phyloP scores from a whole-genome alignment of 768 basidiomycete genomes.

The Mycena epipterygia region DNA sequence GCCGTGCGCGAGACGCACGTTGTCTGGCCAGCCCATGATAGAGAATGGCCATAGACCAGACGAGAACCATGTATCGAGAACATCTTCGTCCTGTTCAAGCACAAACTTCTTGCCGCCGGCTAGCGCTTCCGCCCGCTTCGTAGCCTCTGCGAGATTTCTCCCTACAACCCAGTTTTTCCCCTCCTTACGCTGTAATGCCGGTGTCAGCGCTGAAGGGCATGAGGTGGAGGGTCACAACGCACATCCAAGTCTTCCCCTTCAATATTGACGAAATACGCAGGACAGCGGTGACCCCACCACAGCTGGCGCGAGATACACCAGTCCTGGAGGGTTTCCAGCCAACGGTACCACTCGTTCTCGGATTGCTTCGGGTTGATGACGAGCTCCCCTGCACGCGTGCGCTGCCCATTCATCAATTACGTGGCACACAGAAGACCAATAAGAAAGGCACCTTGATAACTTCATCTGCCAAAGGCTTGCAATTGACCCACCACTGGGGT shows the following conservation, averaged over 20 bases:
- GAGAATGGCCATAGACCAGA: slow-evolving; percentile 98
- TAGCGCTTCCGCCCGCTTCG: slow-evolving; percentile 76
- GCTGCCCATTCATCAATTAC: slow-evolving; percentile 59
- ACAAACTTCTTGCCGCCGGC: slow-evolving; percentile 78
- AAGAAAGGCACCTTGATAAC: slow-evolving; percentile 77
- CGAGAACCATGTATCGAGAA: slow-evolving; percentile 99
- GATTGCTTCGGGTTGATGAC: slow-evolving; percentile 86
- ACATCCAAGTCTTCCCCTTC: slow-evolving; percentile 83
- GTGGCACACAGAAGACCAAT: not conserved
- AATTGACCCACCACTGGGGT: slow-evolving; percentile 99
- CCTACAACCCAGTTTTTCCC: slow-evolving; percentile 95
- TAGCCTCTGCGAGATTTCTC: slow-evolving; percentile 81
- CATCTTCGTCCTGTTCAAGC: slow-evolving; percentile 95
- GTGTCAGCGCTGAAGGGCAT: not conserved
- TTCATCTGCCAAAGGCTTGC: slow-evolving; percentile 91
- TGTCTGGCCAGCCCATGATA: slow-evolving; percentile 97
- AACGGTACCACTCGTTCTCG: slow-evolving; percentile 95
- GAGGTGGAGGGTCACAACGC: slow-evolving; percentile 36
- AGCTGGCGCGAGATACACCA: slow-evolving; percentile 99
- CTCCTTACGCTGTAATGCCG: slow-evolving; percentile 64
- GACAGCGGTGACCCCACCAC: slow-evolving; percentile 99
- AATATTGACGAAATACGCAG: slow-evolving; percentile 92
- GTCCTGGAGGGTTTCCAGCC: slow-evolving; percentile 96
- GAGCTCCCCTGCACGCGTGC: slow-evolving; percentile 90
- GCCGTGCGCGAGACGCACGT: slow-evolving; percentile 58